phyloP scores from a whole-genome alignment of 2,329 filamentous ascomycete species.

The Cadophora malorum region DNA sequence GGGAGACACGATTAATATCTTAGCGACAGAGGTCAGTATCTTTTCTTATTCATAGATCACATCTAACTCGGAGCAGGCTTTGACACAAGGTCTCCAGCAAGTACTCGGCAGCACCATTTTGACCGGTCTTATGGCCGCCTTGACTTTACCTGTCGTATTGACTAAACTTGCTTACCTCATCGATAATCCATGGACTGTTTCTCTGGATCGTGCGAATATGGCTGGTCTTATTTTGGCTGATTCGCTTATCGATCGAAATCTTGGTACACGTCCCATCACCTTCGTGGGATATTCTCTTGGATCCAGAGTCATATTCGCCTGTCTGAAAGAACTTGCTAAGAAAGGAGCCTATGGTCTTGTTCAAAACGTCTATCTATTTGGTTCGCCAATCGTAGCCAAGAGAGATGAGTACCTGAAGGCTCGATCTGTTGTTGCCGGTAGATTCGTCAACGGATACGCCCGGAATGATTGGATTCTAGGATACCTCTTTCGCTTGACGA shows the following conservation, averaged over 20 bases:
- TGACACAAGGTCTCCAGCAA: conserved; percentile 96
- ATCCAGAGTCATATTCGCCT: conserved; percentile 90
- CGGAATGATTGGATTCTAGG: conserved; percentile 96
- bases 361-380: conserved; percentile 95
- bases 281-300: conserved; percentile 95
- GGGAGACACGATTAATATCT: conserved; percentile 97
- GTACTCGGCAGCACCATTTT: conserved; percentile 90
- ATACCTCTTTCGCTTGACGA: conserved; percentile 94
- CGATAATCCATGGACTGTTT: conserved; percentile 99
- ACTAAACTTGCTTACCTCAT: conserved; percentile 96
- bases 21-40: conserved; percentile 86
- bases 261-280: conserved; percentile 90
- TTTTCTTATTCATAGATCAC: background rate
- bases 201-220: conserved; percentile 84
- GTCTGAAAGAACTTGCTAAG: conserved; percentile 82
- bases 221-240: conserved; percentile 94
- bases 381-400: conserved; percentile 89
- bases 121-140: conserved; percentile 86
- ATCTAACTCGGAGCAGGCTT: conserved; percentile 64
- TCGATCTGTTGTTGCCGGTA: conserved; percentile 84
- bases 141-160: conserved; percentile 89
- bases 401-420: conserved; percentile 86
- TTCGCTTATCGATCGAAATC: conserved; percentile 87
- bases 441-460: conserved; percentile 94
- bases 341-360: conserved; percentile 86